phyloP scores from a whole-genome alignment of 225 moss, liverwort and hornwort species.

The Climacium dendroides region DNA sequence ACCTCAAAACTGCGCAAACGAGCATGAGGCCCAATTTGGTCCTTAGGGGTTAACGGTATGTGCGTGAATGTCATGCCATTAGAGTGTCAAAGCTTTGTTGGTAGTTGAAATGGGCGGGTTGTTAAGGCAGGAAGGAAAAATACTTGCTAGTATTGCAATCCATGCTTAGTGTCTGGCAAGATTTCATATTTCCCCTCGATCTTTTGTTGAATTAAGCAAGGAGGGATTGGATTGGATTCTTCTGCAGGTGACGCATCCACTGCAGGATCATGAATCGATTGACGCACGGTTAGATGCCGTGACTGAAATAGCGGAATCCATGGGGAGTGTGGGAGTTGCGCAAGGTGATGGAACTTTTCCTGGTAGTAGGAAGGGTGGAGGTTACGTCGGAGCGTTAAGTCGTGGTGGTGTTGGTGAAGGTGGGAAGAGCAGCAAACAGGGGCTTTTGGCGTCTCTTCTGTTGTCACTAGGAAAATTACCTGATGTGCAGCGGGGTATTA shows the following conservation, averaged over 20 bases:
- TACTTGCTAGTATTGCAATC: background rate
- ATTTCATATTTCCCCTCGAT: background rate
- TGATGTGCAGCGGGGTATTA: constrained; percentile 89
- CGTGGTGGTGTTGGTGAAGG: constrained; percentile 17
- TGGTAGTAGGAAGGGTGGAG: constrained; percentile 43
- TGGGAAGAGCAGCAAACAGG: constrained; percentile 41
- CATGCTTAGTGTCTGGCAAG: background rate
- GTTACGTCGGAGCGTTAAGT: constrained; percentile 19
- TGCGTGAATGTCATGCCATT: background rate
- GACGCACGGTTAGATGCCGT: constrained; percentile 77
- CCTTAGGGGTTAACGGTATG: background rate
- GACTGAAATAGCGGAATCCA: constrained; percentile 68
- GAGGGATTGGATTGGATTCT: background rate
- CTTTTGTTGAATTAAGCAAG: background rate
- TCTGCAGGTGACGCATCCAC: constrained; percentile 79
- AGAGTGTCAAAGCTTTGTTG: background rate
- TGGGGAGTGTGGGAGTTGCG: constrained; percentile 44
- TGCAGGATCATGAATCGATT: constrained; percentile 59
- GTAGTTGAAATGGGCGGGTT: background rate
- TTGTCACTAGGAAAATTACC: constrained; percentile 63
- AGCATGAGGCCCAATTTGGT: background rate
- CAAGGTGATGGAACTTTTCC: constrained; percentile 42
- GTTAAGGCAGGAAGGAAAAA: background rate
- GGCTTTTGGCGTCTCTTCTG: constrained; percentile 53
- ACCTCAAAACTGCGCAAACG: background rate